A percentile compares a stretch with the other conserved stretches of the same genome.
phyloP scores from a whole-genome alignment of 257 asterid species.

The Agastache rugosa region DNA sequence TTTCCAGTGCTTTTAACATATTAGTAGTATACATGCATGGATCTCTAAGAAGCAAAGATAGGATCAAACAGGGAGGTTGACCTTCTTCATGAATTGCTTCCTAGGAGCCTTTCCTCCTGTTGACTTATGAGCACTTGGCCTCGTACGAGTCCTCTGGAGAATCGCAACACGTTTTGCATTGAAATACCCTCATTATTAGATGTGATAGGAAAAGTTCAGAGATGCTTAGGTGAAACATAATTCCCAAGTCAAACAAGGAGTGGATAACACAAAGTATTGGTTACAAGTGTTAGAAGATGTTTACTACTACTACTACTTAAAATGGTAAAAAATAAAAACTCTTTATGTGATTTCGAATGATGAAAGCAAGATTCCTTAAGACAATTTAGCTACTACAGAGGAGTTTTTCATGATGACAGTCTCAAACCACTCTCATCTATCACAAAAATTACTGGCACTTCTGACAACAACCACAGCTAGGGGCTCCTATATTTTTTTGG shows the following conservation, averaged over 20 bases:
- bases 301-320: not conserved
- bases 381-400: too few species aligned
- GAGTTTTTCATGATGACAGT: too few species aligned
- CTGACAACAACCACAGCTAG: not conserved
- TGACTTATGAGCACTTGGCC: constrained; percentile 51
- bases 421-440: not conserved
- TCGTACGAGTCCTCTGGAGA: constrained; percentile 42
- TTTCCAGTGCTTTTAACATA: not conserved
- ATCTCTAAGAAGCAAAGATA: constrained; percentile 7
- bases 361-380: not conserved
- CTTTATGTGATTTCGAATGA: not conserved
- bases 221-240: not conserved
- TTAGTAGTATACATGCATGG: not conserved
- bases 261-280: too few species aligned
- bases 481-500: too few species aligned
- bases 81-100: constrained; percentile 39
- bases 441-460: not conserved
- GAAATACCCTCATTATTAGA: constrained; percentile 6
- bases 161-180: constrained; percentile 8
- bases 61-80: constrained; percentile 20
- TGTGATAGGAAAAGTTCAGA: not conserved
- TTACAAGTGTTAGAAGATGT: too few species aligned
- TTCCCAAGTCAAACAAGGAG: not conserved
- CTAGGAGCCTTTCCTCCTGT: constrained; percentile 56
- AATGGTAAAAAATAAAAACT: not conserved